phyloP scores from a whole-genome alignment of 306 rosid species.

The Lathyrus oleraceus region DNA sequence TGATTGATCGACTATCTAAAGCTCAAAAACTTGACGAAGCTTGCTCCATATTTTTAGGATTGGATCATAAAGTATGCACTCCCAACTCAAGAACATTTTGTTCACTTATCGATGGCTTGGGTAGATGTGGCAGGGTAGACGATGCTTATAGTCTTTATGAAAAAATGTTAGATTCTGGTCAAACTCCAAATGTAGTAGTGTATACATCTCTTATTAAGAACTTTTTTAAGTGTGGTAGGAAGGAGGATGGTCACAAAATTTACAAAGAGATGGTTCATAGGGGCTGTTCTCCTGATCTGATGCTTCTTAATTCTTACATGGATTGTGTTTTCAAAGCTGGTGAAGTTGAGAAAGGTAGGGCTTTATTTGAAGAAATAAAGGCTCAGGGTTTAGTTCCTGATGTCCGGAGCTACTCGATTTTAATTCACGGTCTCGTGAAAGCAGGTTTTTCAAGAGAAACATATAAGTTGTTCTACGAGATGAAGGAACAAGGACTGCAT shows the following conservation, averaged over 20 bases:
- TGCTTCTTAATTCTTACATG: conserved; percentile 89
- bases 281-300: conserved; percentile 77
- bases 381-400: conserved; percentile 68
- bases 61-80: conserved; percentile 76
- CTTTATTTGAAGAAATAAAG: conserved; percentile 79
- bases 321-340: conserved; percentile 90
- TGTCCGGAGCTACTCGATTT: conserved; percentile 77
- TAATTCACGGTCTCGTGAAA: conserved; percentile 83
- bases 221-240: conserved; percentile 86
- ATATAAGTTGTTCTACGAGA: conserved; percentile 64
- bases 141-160: conserved; percentile 92
- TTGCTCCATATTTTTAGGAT: conserved; percentile 73
- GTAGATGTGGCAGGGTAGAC: conserved; percentile 71
- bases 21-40: conserved; percentile 85
- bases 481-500: conserved; percentile 86
- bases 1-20: conserved; percentile 88
- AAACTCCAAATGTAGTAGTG: conserved; percentile 62
- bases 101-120: conserved; percentile 93
- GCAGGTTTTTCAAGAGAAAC: conserved; percentile 88
- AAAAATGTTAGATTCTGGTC: conserved; percentile 79
- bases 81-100: conserved; percentile 77
- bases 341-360: conserved; percentile 79
- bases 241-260: conserved; percentile 94
- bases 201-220: conserved; percentile 81
- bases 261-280: conserved; percentile 78